Percentiles rank a stretch among this genome's conserved stretches.
Evolutionary conservation across 2,329 filamentous ascomycete genomes (phyloP).

Genomic region (Metarhizium humberi): DNA sequence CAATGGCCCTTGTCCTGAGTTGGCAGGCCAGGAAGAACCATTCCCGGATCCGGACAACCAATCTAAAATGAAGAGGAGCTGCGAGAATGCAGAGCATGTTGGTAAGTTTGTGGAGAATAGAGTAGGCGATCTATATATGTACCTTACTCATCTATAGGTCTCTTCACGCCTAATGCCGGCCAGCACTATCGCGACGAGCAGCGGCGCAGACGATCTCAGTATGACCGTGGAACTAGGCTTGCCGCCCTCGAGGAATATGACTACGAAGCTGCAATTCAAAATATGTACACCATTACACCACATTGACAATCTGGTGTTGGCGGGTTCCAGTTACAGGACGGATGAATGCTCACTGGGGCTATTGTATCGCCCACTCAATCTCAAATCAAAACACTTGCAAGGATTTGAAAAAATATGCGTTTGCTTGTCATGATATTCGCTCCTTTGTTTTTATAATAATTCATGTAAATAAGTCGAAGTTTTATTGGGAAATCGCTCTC

Average conservation of each 20-base stretch:
- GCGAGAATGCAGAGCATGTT: constrained; percentile 77
- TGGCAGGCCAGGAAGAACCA: constrained; percentile 60
- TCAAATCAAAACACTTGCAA: background rate
- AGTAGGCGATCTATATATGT: background rate
- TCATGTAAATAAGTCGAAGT: background rate
- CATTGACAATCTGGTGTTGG: background rate
- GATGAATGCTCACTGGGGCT: background rate
- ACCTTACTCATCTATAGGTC: constrained; percentile 36
- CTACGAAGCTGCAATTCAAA: constrained; percentile 35
- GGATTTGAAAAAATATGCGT: background rate
- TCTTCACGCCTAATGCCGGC: constrained; percentile 72
- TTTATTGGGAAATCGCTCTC: background rate
- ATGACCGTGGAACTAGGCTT: constrained; percentile 69
- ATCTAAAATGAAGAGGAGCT: constrained; percentile 79
- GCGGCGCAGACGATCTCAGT: constrained; percentile 67
- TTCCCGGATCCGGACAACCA: constrained; percentile 78
- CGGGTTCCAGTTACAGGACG: constrained; percentile 3
- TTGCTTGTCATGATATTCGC: background rate
- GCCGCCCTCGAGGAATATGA: constrained; percentile 57
- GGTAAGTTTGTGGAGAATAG: constrained; percentile 41
- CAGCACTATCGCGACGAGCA: constrained; percentile 68
- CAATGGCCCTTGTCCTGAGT: constrained; percentile 36
- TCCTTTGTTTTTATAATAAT: background rate
- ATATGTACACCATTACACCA: constrained; percentile 20
- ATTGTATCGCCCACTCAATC: background rate